A percentile compares a stretch with the other conserved stretches of the same genome.
These are phyloP conservation scores for Ceratocystis colombiana DNA, from an alignment of 2,329 filamentous ascomycete genomes.

Conservation along the genomic window DNA sequence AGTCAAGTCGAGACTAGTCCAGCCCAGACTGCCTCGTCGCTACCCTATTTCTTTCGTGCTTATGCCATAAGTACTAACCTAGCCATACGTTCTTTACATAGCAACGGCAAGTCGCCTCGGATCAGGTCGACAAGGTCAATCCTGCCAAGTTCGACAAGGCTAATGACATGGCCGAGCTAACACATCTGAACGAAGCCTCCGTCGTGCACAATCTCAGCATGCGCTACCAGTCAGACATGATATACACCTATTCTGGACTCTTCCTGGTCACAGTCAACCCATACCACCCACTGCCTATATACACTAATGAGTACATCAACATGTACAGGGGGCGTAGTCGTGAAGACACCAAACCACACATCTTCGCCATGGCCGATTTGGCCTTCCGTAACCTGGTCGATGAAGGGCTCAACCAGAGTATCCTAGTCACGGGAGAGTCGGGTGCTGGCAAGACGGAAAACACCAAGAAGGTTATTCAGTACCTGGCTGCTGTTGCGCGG, in stretches of 20 bases:
- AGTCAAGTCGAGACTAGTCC: too few relatives aligned
- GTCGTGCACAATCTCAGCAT: conserved; percentile 95
- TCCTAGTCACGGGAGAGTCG: conserved; percentile 94
- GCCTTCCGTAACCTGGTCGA: conserved; percentile 93
- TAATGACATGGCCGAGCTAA: conserved; percentile 97
- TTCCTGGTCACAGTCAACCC: conserved; percentile 97
- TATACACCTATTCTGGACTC: conserved; percentile 95
- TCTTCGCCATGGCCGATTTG: conserved; percentile 94
- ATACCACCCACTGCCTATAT: conserved; percentile 89
- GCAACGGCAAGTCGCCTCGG: conserved; percentile 77
- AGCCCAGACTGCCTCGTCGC: too few relatives aligned
- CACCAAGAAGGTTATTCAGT: conserved; percentile 98
- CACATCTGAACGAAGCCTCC: conserved; percentile 92
- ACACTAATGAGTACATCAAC: conserved; percentile 91
- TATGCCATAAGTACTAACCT: background rate
- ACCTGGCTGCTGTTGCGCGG: conserved; percentile 85
- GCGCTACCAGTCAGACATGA: conserved; percentile 89
- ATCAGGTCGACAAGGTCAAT: conserved; percentile 96
- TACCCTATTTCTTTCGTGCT: too few relatives aligned
- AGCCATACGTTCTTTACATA: conserved; percentile 32
- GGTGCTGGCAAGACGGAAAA: conserved; percentile 98
- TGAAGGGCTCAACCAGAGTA: conserved; percentile 92
- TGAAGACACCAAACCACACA: conserved; percentile 93
- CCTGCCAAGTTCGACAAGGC: conserved; percentile 99
- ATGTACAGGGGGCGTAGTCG: conserved; percentile 90